phyloP scores from a whole-genome alignment of 2,329 filamentous ascomycete genomes.

The Verticillium albo-atrum region DNA sequence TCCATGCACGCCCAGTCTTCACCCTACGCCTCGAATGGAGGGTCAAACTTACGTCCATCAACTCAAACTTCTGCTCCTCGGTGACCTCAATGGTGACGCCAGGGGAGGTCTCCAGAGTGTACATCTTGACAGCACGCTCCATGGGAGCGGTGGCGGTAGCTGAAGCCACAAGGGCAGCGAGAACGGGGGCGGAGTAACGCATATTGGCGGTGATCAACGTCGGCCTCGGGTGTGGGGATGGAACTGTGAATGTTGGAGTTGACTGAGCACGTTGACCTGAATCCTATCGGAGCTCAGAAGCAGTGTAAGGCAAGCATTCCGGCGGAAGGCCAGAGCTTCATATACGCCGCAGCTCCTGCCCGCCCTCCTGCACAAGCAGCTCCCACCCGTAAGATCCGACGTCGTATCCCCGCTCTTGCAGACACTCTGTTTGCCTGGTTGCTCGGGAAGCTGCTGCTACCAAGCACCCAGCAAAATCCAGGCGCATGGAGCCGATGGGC shows the following conservation, averaged over 20 bases:
- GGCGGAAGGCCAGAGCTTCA: background rate
- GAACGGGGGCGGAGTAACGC: conserved; percentile 12
- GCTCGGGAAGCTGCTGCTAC: background rate
- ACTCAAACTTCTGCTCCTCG: conserved; percentile 18
- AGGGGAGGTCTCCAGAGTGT: conserved; percentile 15
- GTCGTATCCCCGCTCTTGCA: background rate
- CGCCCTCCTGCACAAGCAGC: background rate
- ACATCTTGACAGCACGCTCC: conserved; percentile 11
- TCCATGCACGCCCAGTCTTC: background rate
- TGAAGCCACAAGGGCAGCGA: conserved; percentile 14
- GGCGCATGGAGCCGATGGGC: background rate
- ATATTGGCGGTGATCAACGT: conserved; percentile 4
- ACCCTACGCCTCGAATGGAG: background rate
- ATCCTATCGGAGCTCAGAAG: background rate
- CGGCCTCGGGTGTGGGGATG: background rate
- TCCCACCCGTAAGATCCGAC: background rate
- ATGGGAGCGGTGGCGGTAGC: conserved; percentile 7
- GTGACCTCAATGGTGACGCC: conserved; percentile 17
- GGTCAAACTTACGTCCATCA: conserved; percentile 15
- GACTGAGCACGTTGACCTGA: background rate
- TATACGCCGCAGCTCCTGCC: background rate
- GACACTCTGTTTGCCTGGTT: background rate
- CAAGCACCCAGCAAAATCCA: background rate
- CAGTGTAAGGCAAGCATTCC: background rate
- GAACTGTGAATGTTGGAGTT: background rate